These are phyloP conservation scores for Beauveria pseudobassiana DNA, from an alignment of 2,329 filamentous ascomycete species.

Conservation along the genomic window DNA sequence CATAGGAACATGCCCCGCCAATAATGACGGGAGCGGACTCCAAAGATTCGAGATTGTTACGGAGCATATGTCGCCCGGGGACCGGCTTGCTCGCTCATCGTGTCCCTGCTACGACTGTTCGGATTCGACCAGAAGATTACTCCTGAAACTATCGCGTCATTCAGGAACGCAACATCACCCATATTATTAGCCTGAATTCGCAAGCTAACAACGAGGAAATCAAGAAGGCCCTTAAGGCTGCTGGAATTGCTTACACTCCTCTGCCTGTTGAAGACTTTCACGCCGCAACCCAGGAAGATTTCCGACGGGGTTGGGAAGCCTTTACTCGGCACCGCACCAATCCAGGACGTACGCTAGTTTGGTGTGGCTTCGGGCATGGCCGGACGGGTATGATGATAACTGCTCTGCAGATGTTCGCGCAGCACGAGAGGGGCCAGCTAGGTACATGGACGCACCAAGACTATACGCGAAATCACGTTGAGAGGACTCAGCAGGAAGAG, in stretches of 20 bases:
- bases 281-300: background rate
- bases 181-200: background rate
- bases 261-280: background rate
- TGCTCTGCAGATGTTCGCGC: background rate
- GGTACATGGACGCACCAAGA: background rate
- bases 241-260: background rate
- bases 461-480: background rate
- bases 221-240: background rate
- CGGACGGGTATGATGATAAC: background rate
- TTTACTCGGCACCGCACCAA: background rate
- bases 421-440: background rate
- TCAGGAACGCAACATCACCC: background rate
- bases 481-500: background rate
- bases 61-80: background rate
- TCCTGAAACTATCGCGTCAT: background rate
- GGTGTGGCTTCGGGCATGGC: background rate
- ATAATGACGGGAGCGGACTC: background rate
- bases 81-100: background rate
- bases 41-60: background rate
- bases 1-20: no score
- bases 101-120: background rate
- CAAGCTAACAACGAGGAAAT: background rate
- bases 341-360: background rate
- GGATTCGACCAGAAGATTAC: background rate
- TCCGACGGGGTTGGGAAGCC: background rate